phyloP scores from a whole-genome alignment of 495 filamentous ascomycete genomes.

The Neurospora sp. region DNA sequence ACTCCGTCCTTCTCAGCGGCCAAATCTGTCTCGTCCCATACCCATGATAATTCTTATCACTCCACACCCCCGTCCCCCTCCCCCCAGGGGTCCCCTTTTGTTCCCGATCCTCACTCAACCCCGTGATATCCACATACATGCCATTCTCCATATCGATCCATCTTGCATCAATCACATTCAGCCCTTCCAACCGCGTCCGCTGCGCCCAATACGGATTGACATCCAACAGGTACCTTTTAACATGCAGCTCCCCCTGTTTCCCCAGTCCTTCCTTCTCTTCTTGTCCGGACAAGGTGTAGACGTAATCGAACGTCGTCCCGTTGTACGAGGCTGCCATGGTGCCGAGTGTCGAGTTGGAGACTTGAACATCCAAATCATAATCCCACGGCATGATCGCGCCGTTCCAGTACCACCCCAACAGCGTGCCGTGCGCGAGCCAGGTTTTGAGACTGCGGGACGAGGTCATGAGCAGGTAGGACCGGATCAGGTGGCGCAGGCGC shows the following conservation, averaged over 20 bases:
- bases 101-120: constrained; percentile 53
- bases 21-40: constrained; percentile 65
- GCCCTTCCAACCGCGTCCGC: constrained; percentile 50
- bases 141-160: constrained; percentile 74
- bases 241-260: neutral
- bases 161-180: constrained; percentile 76
- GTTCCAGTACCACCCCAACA: constrained; percentile 92
- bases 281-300: constrained; percentile 11
- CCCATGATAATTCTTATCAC: constrained; percentile 72
- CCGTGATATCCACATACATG: constrained; percentile 85
- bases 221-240: constrained; percentile 57
- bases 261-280: neutral
- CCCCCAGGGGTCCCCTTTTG: neutral
- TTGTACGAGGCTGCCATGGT: constrained; percentile 15
- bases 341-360: constrained; percentile 44
- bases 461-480: constrained; percentile 51
- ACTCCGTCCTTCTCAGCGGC: constrained; percentile 65
- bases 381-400: constrained; percentile 79
- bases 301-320: constrained; percentile 48
- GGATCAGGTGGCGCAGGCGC: constrained; percentile 57
- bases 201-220: constrained; percentile 60
- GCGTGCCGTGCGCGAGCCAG: constrained; percentile 81
- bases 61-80: constrained; percentile 52
- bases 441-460: constrained; percentile 55
- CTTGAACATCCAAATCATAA: constrained; percentile 79